Evolutionary conservation across 768 basidiomycete species (phyloP).

Genomic region (Leccinum truebloodii): DNA sequence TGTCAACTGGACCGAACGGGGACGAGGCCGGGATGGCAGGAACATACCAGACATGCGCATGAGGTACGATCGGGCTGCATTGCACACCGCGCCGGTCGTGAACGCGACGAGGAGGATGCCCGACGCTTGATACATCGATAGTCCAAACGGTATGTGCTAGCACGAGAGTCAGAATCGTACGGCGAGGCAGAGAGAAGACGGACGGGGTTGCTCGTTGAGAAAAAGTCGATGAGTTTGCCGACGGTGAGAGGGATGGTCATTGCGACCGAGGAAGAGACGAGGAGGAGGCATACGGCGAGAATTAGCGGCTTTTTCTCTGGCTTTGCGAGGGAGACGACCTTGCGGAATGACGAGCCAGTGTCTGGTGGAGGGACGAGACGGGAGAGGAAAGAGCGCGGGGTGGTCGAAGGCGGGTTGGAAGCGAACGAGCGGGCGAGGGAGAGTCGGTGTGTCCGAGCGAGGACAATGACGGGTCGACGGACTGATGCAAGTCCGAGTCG

Average conservation of each 20-base stretch:
- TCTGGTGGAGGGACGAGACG: constrained; percentile 36
- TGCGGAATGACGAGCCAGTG: constrained; percentile 64
- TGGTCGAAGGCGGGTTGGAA: constrained; percentile 5
- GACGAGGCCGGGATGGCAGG: too few relatives aligned
- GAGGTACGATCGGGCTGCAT: constrained; percentile 77
- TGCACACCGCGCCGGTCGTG: constrained; percentile 84
- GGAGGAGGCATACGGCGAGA: constrained; percentile 74
- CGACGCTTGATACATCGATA: constrained; percentile 82
- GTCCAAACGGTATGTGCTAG: constrained; percentile 76
- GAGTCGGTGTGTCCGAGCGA: background rate
- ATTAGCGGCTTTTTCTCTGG: constrained; percentile 79
- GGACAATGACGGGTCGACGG: background rate
- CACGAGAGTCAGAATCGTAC: background rate
- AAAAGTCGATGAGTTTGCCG: constrained; percentile 93
- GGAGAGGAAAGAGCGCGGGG: constrained; percentile 18
- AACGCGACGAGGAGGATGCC: constrained; percentile 71
- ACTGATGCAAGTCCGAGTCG: background rate
- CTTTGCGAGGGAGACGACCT: constrained; percentile 75
- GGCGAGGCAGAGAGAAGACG: background rate
- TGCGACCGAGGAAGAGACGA: constrained; percentile 87
- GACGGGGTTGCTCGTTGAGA: constrained; percentile 61
- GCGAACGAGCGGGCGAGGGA: constrained; percentile 12
- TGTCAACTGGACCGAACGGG: background rate
- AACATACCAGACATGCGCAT: constrained; percentile 81
- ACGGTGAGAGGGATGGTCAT: constrained; percentile 94